Percentiles rank a stretch among this genome's conserved stretches.
Evolutionary conservation across 306 rosid species (phyloP).

Genomic region (Dryas drummondii): DNA sequence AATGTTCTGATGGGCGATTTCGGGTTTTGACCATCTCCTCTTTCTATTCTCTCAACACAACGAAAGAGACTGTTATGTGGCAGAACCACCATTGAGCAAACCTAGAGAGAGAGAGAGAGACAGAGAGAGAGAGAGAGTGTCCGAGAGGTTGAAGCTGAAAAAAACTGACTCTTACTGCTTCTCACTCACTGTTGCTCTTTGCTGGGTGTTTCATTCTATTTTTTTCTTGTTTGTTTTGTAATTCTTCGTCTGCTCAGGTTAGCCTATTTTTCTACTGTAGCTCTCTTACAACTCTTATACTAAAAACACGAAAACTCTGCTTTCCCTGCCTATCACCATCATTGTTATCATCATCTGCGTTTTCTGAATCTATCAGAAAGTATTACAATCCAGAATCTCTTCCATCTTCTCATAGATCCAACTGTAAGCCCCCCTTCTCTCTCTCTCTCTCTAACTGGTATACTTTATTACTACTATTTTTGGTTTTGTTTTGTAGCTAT

Average conservation of each 20-base stretch:
- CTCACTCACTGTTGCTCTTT: not conserved
- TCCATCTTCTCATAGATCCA: conserved; percentile 18
- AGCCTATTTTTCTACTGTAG: not conserved
- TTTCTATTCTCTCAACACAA: not conserved
- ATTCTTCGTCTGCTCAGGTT: not conserved
- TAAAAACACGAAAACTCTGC: not conserved
- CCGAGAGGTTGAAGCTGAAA: not conserved
- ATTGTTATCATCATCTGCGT: not conserved
- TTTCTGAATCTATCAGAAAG: not conserved
- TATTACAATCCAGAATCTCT: not conserved
- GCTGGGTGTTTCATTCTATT: not conserved
- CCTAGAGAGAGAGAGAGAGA: not conserved
- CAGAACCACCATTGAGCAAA: not conserved
- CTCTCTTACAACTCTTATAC: not conserved
- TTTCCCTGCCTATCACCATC: not conserved
- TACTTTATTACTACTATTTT: not conserved
- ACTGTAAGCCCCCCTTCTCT: conserved; percentile 6
- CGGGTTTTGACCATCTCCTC: not conserved
- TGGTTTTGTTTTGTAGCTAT: not conserved
- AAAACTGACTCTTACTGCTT: not conserved
- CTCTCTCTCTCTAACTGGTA: conserved; percentile 2
- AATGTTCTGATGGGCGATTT: not conserved
- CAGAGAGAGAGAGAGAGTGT: not conserved
- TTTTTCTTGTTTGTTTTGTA: not conserved
- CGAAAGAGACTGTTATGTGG: not conserved